These are phyloP conservation scores for Lactifluus pinguis DNA, from an alignment of 768 basidiomycete genomes.

Conservation along the genomic window DNA sequence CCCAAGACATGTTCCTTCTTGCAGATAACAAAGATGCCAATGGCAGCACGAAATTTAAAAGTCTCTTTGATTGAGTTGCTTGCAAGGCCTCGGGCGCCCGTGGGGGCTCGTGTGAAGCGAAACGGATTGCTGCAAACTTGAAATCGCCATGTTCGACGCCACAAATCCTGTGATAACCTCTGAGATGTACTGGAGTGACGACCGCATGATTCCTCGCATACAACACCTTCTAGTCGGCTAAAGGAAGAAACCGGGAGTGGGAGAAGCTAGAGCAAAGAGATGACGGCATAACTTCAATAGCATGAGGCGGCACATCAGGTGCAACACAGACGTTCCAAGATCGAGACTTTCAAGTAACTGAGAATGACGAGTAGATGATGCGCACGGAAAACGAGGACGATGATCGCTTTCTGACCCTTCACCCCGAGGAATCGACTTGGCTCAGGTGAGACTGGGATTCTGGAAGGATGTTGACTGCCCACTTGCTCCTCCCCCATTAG, in stretches of 20 bases:
- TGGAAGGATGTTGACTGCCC: neutral
- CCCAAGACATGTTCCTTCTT: neutral
- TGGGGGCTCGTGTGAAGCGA: neutral
- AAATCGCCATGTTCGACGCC: neutral
- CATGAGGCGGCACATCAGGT: neutral
- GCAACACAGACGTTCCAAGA: neutral
- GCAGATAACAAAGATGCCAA: neutral
- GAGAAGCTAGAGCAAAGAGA: neutral
- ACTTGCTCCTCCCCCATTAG: neutral
- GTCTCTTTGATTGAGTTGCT: neutral
- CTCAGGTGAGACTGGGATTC: neutral
- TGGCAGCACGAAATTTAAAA: neutral
- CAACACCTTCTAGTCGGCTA: neutral
- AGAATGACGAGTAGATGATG: neutral
- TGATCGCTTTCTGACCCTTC: neutral
- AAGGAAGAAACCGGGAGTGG: neutral
- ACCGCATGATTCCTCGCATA: neutral
- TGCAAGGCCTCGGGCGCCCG: neutral
- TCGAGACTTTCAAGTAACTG: neutral
- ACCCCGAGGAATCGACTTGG: neutral
- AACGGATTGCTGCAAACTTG: neutral
- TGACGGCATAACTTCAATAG: too few relatives aligned
- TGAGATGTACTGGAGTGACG: neutral
- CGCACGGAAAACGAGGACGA: neutral
- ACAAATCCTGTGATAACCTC: neutral